These are phyloP conservation scores for Cladosporium oxysporum DNA, from an alignment of 2,329 filamentous ascomycete genomes.

Conservation along the genomic window DNA sequence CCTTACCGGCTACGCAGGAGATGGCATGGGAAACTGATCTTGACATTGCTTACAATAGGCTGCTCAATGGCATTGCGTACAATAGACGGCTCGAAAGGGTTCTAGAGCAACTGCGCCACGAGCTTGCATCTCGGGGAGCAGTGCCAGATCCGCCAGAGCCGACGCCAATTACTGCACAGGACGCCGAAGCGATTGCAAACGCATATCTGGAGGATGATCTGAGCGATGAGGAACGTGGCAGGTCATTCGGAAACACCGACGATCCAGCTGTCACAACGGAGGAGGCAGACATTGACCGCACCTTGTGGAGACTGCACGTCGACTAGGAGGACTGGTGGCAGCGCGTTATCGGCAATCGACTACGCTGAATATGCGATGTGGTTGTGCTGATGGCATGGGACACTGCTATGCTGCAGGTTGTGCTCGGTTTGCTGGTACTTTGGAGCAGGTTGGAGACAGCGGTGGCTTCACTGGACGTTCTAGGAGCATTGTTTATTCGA, in stretches of 20 bases:
- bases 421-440: neutral
- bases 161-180: neutral
- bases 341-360: neutral
- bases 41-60: too few species aligned
- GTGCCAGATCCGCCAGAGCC: neutral
- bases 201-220: neutral
- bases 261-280: neutral
- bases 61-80: neutral
- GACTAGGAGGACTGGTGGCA: neutral
- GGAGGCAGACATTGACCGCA: slow-evolving; percentile 3
- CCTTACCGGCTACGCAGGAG: neutral
- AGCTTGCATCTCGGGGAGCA: neutral
- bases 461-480: neutral
- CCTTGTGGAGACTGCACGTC: slow-evolving; percentile 6
- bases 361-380: neutral
- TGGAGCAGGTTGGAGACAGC: neutral
- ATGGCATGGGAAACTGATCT: too few species aligned
- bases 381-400: neutral
- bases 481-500: neutral
- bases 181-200: slow-evolving; percentile 2
- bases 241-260: neutral
- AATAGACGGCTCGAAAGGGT: neutral
- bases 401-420: neutral
- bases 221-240: neutral
- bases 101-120: neutral